phyloP scores from a whole-genome alignment of 768 basidiomycete species.

The Holtermannia corniformis region DNA sequence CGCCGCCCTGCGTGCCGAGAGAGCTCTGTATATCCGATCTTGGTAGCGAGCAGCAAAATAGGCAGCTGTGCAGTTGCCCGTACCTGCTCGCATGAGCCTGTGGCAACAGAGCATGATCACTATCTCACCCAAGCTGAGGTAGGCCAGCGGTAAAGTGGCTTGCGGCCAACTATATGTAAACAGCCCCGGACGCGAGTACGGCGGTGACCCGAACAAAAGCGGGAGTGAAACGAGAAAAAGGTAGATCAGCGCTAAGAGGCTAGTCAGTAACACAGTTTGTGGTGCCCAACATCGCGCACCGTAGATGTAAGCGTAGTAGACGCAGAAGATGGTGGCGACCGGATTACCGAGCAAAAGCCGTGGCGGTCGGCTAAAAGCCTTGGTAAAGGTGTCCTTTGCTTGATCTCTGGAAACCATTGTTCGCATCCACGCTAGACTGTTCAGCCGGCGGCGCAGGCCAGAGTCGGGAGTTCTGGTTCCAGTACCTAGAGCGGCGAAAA shows the following conservation, averaged over 20 bases:
- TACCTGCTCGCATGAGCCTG: constrained; percentile 7
- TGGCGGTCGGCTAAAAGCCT: constrained; percentile 30
- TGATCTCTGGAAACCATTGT: constrained; percentile 28
- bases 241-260: constrained; percentile 23
- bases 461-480: too few relatives aligned
- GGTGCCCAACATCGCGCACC: constrained; percentile 18
- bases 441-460: too few relatives aligned
- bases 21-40: constrained; percentile 31
- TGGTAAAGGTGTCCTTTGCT: constrained; percentile 16
- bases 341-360: constrained; percentile 32
- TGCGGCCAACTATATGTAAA: constrained; percentile 28
- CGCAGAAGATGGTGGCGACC: constrained; percentile 25
- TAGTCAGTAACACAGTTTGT: too few relatives aligned
- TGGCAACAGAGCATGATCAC: not conserved
- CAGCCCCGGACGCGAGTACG: constrained; percentile 17
- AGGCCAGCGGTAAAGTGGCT: constrained; percentile 24
- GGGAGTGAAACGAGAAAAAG: constrained; percentile 33
- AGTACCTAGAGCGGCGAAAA: too few relatives aligned
- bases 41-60: constrained; percentile 21
- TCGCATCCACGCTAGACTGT: constrained; percentile 29
- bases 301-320: constrained; percentile 36
- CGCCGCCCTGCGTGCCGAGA: constrained; percentile 18
- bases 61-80: constrained; percentile 23
- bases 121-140: constrained; percentile 29
- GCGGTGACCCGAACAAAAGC: constrained; percentile 24